A percentile compares a stretch with the other conserved stretches of the same genome.
Evolutionary conservation across 768 basidiomycete genomes (phyloP).

Genomic region (Tylopilus rubrobrunneus): DNA sequence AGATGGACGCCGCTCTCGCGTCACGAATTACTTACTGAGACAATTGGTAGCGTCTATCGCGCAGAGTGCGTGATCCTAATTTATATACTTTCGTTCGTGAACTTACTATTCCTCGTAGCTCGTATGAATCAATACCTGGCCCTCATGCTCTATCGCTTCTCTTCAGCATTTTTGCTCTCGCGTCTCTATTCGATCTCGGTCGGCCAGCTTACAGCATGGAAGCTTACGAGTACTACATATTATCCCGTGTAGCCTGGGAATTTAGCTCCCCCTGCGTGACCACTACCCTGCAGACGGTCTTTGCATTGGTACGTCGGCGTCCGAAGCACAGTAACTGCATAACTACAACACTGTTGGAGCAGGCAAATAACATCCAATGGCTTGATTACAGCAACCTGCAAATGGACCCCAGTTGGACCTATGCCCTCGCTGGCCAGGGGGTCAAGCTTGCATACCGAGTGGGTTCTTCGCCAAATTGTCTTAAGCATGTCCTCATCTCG

Average conservation of each 20-base stretch:
- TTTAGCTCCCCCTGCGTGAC: conserved; percentile 43
- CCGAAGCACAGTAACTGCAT: conserved; percentile 1
- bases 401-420: conserved; percentile 44
- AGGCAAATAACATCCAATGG: conserved; percentile 45
- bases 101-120: conserved; percentile 26
- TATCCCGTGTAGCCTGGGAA: conserved; percentile 51
- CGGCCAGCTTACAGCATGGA: conserved; percentile 46
- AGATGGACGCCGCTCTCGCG: conserved; percentile 56
- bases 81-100: background rate
- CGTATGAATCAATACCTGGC: conserved; percentile 35
- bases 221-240: conserved; percentile 58
- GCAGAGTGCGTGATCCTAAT: conserved; percentile 37
- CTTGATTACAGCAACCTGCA: conserved; percentile 55
- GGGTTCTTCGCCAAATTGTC: conserved; percentile 21
- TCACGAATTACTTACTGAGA: conserved; percentile 53
- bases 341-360: background rate
- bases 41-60: conserved; percentile 52
- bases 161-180: conserved; percentile 64
- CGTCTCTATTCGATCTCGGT: conserved; percentile 54
- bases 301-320: conserved; percentile 47
- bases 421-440: conserved; percentile 56
- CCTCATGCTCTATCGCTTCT: conserved; percentile 60
- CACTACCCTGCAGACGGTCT: conserved; percentile 53
- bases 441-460: conserved; percentile 60
- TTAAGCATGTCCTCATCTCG: background rate